Evolutionary conservation across 164 flowering plant genomes (phyloP).

Genomic region (Magnolia kwangsiensis): DNA sequence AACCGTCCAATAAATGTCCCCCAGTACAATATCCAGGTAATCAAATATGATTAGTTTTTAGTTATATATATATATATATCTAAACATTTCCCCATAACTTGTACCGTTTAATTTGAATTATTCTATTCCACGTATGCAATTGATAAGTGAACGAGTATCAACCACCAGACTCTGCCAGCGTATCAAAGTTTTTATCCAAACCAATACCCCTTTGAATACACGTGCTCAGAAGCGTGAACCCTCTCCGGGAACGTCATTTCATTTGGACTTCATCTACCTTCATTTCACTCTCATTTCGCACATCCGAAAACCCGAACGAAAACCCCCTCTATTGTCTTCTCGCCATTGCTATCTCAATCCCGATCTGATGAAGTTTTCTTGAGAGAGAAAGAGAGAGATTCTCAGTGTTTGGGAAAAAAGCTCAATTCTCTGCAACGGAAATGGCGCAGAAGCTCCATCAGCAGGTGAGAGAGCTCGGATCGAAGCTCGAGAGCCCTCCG

Average conservation of each 20-base stretch:
- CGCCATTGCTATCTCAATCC: background rate
- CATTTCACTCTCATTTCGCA: slow-evolving; percentile 1
- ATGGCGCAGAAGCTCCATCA: slow-evolving; percentile 58
- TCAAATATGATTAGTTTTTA: no score
- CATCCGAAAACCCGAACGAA: slow-evolving; percentile 8
- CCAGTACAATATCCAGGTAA: no score
- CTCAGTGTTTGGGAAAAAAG: background rate
- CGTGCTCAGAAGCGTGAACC: background rate
- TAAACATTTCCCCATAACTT: no score
- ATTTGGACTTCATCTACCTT: slow-evolving; percentile 12
- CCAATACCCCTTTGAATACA: background rate
- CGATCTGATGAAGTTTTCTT: background rate
- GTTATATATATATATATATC: no score
- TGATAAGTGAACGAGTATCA: background rate
- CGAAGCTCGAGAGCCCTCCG: slow-evolving; percentile 75
- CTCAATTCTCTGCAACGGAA: slow-evolving; percentile 5
- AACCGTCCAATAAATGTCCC: no score
- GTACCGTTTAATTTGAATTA: background rate
- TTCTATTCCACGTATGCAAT: background rate
- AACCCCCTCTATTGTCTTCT: background rate
- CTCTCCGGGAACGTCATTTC: slow-evolving; percentile 7
- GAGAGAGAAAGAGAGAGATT: background rate
- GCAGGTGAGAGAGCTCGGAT: slow-evolving; percentile 77
- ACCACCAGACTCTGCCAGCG: background rate
- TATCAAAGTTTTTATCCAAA: background rate